Evolutionary conservation across 1,284 basidiomycete genomes (phyloP), one percentile per base, ranked within the genome.

Genomic region (Ceratobasidium sp.): DNA sequence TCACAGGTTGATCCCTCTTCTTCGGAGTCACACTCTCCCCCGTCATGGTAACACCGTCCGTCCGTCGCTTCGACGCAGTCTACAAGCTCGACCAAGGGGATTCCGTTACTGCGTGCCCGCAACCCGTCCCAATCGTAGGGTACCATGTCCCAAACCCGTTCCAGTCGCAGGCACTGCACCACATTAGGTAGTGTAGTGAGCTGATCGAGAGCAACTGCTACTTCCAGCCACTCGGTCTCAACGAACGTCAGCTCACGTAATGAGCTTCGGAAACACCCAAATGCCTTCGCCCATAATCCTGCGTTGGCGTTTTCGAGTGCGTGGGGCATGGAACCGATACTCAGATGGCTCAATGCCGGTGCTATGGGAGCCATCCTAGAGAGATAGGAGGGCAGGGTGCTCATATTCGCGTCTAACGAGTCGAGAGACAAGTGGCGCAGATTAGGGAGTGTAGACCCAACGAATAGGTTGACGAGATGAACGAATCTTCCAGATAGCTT

Each of bases 171-270:
- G 47, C 1, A n/a, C 2, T 3, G 15, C 44, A 64, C 22, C 17
- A 19, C 50, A n/a, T 48, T 44, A 2, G 47, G 33, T 22, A 41
- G 8, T 8, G 41, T 27, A 27, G 44, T 29, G 22, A 64, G 27
- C 27, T 64, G 41, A 19, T 50, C 11, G 14, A 64, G 62, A 27
- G 44, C 44, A 27, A 33, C 11, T 9, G 27, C 62, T 0, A 33
- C 24, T 17, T 64, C 62, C 15, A 44, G 62, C 62, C 62, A 64
- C 31, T 48, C 62, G 27, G 33, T 50, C 8, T 64, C 62, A 33
- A 64, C 17, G 5, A 64, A 47, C 27, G 9, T 48, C 1, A 64
- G 45, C 2, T 15, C n/a, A 8, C 15, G 41, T 1, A 64, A 29
- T 5, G 47, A 64, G 53, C n/a, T 14, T n/a, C 27, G n/a, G 9